Evolutionary conservation across 106 monocot species (phyloP), one percentile per base, ranked within the genome.

Genomic region (Ottelia alismoides): DNA sequence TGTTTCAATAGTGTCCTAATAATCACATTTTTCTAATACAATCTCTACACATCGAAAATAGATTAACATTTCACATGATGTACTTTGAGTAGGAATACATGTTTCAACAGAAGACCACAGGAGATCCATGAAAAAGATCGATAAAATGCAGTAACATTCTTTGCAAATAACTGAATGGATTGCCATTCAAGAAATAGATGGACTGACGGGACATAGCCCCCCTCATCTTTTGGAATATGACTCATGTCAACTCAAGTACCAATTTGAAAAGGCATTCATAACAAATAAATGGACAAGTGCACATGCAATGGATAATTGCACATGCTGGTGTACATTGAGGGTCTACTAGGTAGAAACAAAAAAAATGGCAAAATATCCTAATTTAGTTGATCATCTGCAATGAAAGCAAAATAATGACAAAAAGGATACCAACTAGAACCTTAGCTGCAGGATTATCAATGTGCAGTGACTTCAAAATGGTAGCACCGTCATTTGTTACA

Each of bases 401-500:
- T n/a, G n/a, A 16, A 31, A 51, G 2, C 5, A 7, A 22, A 10
- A 30, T 11, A 28, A 3, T 50, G 17, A 26, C 31, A 30, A 26
- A 2, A 53, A 48, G 81, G 81, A 82, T 82, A 82, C 81, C 82
- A 52, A 82, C 69, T 58, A 92, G 91, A 50, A 92, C 91, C 61
- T 85, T 92, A 1, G 91, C 91, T 67, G 91, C 81, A 24, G 91
- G 81, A 69, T 92, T 85, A 47, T 92, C 91, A 65, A 92, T 92
- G 45, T 92, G 91, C 65, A 92, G 91, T 18, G 90, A 84, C 64
- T 91, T 91, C 60, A 91, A 67, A 28, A 91, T 91, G 25, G 90
- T 91, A 11, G 90, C 90, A 49, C 90, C 90, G 65, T 91, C 90
- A 78, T 91, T 91, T 22, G 90, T 91, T n/a, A 92, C 85, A 53